Evolutionary conservation across 2,329 filamentous ascomycete species (phyloP).

Genomic region (Xylaria sp.): DNA sequence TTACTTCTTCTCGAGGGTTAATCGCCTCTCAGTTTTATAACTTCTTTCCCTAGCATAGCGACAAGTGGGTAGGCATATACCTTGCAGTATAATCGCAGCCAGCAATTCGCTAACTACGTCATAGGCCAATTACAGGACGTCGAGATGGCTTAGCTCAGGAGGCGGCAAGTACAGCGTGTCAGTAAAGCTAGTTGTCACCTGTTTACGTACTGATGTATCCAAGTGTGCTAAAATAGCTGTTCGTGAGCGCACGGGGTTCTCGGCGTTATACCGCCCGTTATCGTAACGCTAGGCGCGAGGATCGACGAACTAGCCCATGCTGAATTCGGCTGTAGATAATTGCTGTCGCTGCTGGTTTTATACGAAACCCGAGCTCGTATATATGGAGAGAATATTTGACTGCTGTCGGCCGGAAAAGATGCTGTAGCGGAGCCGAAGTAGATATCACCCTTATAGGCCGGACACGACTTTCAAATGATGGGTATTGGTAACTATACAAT

Average conservation of each 20-base stretch:
- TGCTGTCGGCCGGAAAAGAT: conserved; percentile 33
- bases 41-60: conserved; percentile 39
- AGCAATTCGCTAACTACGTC: conserved; percentile 39
- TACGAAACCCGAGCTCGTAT: conserved; percentile 39
- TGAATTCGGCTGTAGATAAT: conserved; percentile 37
- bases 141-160: conserved; percentile 35
- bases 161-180: conserved; percentile 30
- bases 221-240: conserved; percentile 42
- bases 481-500: conserved; percentile 13
- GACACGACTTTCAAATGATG: background rate
- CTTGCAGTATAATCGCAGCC: conserved; percentile 37
- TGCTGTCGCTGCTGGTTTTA: conserved; percentile 38
- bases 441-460: conserved; percentile 9
- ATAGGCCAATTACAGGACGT: conserved; percentile 36
- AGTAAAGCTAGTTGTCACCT: conserved; percentile 38
- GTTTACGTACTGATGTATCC: conserved; percentile 37
- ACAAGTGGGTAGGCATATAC: conserved; percentile 38
- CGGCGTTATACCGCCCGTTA: conserved; percentile 40
- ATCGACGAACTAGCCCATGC: conserved; percentile 40
- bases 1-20: conserved; percentile 13
- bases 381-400: conserved; percentile 38
- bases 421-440: conserved; percentile 16
- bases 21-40: conserved; percentile 38
- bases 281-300: conserved; percentile 37
- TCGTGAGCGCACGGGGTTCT: conserved; percentile 42